Conservation (phyloP, 148 eudicot genomes). For the Rhododendron vialii region DNA sequence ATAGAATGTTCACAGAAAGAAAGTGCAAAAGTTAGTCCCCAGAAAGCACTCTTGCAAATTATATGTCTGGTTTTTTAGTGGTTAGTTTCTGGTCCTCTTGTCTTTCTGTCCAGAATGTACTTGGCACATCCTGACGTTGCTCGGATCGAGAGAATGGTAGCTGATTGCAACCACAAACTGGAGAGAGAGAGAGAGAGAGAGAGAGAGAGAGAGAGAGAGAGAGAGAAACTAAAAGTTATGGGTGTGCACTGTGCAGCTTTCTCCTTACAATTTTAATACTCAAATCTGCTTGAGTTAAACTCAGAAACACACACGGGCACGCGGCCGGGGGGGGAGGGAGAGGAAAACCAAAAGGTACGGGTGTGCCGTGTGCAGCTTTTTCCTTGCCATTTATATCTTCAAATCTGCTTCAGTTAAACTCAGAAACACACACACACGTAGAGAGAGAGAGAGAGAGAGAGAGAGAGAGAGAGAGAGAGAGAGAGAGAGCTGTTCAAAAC, state of each 20-base stretch:
- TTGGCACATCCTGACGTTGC: background rate
- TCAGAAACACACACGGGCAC: background rate
- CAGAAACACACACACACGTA: background rate
- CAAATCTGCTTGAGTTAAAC: background rate
- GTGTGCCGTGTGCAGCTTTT: background rate
- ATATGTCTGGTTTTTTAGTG: background rate
- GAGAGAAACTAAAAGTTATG: background rate
- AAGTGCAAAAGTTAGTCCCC: background rate
- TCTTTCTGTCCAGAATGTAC: conserved; percentile 14
- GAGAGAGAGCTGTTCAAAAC: background rate
- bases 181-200: background rate
- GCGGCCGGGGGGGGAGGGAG: background rate
- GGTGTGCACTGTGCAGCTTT: background rate
- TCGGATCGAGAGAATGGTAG: background rate
- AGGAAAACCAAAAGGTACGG: background rate
- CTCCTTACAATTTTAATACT: background rate
- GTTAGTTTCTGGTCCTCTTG: conserved; percentile 4
- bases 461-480: background rate
- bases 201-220: background rate
- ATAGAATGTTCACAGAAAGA: background rate
- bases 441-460: background rate
- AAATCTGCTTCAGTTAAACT: background rate
- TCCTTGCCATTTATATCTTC: background rate
- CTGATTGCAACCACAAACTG: background rate
- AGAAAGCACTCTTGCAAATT: background rate